Conservation (phyloP, 306 rosid genomes). For the Vigna trinervia region DNA sequence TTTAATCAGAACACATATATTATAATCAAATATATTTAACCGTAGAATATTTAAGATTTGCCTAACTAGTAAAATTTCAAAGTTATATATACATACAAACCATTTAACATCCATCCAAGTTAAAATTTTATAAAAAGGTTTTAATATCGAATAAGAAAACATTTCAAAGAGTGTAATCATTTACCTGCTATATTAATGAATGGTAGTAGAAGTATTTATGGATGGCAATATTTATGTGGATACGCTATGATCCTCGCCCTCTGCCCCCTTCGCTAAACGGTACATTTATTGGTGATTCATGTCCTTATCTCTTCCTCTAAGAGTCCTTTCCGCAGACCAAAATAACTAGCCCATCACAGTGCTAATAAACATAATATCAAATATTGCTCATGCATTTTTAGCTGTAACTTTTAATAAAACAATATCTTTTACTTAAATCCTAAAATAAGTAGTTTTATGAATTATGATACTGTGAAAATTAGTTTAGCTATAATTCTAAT, state of each 20-base stretch:
- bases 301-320: conserved; percentile 1
- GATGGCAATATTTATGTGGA: conserved; percentile 24
- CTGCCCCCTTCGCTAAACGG: conserved; percentile 19
- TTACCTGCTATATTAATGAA: conserved; percentile 33
- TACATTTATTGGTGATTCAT: conserved; percentile 21
- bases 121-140: too few relatives aligned
- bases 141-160: too few relatives aligned
- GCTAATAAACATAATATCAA: background rate
- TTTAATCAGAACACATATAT: too few relatives aligned
- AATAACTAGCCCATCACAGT: conserved; percentile 23
- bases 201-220: conserved; percentile 46
- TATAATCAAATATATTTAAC: too few relatives aligned
- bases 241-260: background rate
- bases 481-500: too few relatives aligned
- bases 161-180: background rate
- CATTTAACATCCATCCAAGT: too few relatives aligned
- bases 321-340: conserved; percentile 6
- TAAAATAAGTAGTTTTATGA: background rate
- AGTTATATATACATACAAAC: too few relatives aligned
- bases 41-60: too few relatives aligned
- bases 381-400: background rate
- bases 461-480: too few relatives aligned
- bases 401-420: background rate
- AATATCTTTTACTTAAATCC: background rate
- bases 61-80: too few relatives aligned